Conservation (phyloP, 2,329 filamentous ascomycete genomes). For the Tothia fuscella region DNA sequence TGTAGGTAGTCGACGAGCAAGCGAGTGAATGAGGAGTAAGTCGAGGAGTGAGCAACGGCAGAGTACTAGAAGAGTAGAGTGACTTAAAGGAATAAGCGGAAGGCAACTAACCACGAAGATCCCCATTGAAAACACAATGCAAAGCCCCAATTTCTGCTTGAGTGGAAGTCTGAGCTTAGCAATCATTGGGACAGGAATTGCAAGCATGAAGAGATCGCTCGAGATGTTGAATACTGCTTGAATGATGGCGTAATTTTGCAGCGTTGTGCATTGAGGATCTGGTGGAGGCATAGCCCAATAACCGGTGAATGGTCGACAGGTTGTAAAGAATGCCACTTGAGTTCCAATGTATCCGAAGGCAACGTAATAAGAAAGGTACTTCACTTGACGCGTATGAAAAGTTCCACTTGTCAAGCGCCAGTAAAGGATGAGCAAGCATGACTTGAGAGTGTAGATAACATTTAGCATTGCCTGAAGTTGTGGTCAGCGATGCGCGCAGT, state of each 20-base stretch:
- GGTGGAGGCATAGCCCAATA: slow-evolving; percentile 47
- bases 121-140: slow-evolving; percentile 39
- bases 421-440: slow-evolving; percentile 46
- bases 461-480: slow-evolving; percentile 50
- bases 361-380: slow-evolving; percentile 37
- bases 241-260: slow-evolving; percentile 45
- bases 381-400: slow-evolving; percentile 36
- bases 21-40: too few species aligned
- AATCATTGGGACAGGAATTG: slow-evolving; percentile 44
- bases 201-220: slow-evolving; percentile 48
- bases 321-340: slow-evolving; percentile 42
- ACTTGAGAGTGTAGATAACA: slow-evolving; percentile 45
- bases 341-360: slow-evolving; percentile 37
- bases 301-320: slow-evolving; percentile 41
- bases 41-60: slow-evolving; percentile 37
- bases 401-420: slow-evolving; percentile 41
- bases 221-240: slow-evolving; percentile 49
- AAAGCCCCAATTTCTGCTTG: slow-evolving; percentile 42
- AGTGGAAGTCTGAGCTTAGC: slow-evolving; percentile 36
- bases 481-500: slow-evolving; percentile 7
- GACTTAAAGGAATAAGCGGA: neutral
- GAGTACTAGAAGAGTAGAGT: too few species aligned
- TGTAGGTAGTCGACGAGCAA: too few species aligned
- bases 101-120: slow-evolving; percentile 33
- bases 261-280: slow-evolving; percentile 45